Evolutionary conservation across 495 filamentous ascomycete species (phyloP).

Genomic region (Aspergillus haitiensis): DNA sequence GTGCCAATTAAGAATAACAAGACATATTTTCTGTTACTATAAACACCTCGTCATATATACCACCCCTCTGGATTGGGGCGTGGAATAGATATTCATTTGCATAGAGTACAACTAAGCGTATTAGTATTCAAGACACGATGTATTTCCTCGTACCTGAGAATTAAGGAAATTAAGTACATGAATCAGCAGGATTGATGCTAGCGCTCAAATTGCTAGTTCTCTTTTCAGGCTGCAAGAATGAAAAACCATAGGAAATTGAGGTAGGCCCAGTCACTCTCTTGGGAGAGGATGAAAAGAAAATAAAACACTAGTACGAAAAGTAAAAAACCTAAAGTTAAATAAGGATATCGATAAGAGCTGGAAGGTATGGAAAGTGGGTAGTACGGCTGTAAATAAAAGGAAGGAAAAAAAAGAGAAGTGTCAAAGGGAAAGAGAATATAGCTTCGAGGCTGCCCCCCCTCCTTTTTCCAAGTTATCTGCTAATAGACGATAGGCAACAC

Average conservation of each 20-base stretch:
- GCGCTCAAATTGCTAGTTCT: conserved; percentile 35
- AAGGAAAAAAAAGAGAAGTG: conserved; percentile 21
- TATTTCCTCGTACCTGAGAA: conserved; percentile 32
- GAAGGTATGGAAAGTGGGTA: conserved; percentile 37
- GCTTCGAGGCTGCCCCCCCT: conserved; percentile 17
- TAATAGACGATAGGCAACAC: conserved; percentile 14
- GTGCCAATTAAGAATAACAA: conserved; percentile 32
- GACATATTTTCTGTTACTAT: background rate
- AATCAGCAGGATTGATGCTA: conserved; percentile 34
- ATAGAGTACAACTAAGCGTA: too few relatives aligned
- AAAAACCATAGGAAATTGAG: conserved; percentile 32
- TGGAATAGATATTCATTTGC: background rate
- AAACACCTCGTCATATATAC: too few relatives aligned
- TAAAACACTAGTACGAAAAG: conserved; percentile 26
- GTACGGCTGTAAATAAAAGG: conserved; percentile 21
- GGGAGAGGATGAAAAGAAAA: conserved; percentile 29
- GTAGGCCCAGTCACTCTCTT: conserved; percentile 24
- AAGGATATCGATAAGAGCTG: conserved; percentile 51
- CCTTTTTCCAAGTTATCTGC: conserved; percentile 6
- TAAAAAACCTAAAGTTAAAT: conserved; percentile 37
- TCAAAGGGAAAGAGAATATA: conserved; percentile 19
- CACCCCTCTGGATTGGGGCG: too few relatives aligned
- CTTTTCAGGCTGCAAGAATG: conserved; percentile 32
- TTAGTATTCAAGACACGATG: conserved; percentile 10
- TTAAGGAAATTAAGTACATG: conserved; percentile 49